phyloP scores from a whole-genome alignment of 768 basidiomycete genomes.

The Crepidotus variabilis region DNA sequence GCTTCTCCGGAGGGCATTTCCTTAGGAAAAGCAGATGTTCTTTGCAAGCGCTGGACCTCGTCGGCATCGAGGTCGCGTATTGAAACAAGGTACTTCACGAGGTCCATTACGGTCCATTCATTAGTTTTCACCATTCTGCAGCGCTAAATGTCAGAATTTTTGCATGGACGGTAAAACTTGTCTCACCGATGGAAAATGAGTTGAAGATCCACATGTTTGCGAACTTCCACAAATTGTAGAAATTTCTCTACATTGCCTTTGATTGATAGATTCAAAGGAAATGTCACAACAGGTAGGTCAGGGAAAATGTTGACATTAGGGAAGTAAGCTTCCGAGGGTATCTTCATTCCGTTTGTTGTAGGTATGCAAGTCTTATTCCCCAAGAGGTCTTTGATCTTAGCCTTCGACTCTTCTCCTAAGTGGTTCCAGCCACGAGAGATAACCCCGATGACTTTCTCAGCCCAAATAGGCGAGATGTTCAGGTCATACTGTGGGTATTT shows the following conservation, averaged over 20 bases:
- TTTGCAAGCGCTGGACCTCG: conserved; percentile 47
- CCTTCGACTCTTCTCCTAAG: conserved; percentile 44
- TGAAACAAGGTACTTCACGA: conserved; percentile 84
- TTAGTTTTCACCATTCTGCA: conserved; percentile 84
- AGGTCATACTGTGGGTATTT: conserved; percentile 57
- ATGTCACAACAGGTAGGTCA: conserved; percentile 78
- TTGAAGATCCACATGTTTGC: conserved; percentile 90
- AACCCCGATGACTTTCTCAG: conserved; percentile 71
- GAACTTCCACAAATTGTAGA: conserved; percentile 72
- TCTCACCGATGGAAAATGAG: conserved; percentile 83
- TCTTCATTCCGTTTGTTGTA: conserved; percentile 68
- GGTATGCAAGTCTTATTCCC: conserved; percentile 59
- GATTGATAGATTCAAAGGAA: conserved; percentile 60
- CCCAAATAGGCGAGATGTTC: conserved; percentile 61
- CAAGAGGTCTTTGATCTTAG: conserved; percentile 45
- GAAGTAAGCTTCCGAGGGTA: conserved; percentile 77
- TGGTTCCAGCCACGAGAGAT: conserved; percentile 73
- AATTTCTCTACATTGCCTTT: conserved; percentile 74
- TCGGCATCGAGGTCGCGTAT: conserved; percentile 55
- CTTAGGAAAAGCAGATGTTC: conserved; percentile 76
- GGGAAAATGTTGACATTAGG: conserved; percentile 81
- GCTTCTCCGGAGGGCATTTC: conserved; percentile 31
- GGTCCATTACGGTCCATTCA: conserved; percentile 82
- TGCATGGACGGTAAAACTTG: not conserved
- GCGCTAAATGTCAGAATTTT: not conserved